These are phyloP conservation scores for Fusarium nelsonii DNA, from an alignment of 2,329 filamentous ascomycete species.

Conservation along the genomic window DNA sequence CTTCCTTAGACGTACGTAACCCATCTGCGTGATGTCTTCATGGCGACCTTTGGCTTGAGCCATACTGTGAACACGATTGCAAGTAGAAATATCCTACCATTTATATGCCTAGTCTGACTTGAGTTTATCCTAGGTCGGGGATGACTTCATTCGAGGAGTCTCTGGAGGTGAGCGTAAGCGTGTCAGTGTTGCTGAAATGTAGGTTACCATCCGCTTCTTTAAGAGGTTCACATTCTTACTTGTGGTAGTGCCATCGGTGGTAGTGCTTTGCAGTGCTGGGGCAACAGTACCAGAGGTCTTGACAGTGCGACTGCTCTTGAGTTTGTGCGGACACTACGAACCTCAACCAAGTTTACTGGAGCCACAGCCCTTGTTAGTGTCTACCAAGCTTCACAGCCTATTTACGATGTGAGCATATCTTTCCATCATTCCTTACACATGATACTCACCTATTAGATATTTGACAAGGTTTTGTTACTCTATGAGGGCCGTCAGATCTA, in stretches of 20 bases:
- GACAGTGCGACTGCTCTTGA: slow-evolving; percentile 76
- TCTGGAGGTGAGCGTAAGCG: slow-evolving; percentile 65
- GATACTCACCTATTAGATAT: slow-evolving; percentile 52
- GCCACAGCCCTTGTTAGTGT: slow-evolving; percentile 71
- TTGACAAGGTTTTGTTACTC: slow-evolving; percentile 76
- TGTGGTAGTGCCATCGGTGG: background rate
- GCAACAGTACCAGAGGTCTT: slow-evolving; percentile 73
- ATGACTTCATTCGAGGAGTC: slow-evolving; percentile 74
- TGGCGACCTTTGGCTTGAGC: slow-evolving; percentile 77
- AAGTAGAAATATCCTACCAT: background rate
- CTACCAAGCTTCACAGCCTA: slow-evolving; percentile 68
- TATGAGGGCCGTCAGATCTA: slow-evolving; percentile 76
- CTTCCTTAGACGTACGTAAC: background rate
- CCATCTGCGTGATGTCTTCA: slow-evolving; percentile 69
- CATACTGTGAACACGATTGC: slow-evolving; percentile 73
- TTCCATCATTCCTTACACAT: too few species aligned
- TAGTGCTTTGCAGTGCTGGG: slow-evolving; percentile 72
- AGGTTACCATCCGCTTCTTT: rapidly evolving
- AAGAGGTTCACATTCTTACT: background rate
- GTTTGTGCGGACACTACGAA: slow-evolving; percentile 71
- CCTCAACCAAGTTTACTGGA: slow-evolving; percentile 70
- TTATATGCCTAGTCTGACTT: background rate
- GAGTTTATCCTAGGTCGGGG: slow-evolving; percentile 66
- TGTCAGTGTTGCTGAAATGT: slow-evolving; percentile 53
- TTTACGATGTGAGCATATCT: slow-evolving; percentile 37